Conservation (phyloP, 192 early-diverging fungal species). For the Mycoemilia scoparia region DNA sequence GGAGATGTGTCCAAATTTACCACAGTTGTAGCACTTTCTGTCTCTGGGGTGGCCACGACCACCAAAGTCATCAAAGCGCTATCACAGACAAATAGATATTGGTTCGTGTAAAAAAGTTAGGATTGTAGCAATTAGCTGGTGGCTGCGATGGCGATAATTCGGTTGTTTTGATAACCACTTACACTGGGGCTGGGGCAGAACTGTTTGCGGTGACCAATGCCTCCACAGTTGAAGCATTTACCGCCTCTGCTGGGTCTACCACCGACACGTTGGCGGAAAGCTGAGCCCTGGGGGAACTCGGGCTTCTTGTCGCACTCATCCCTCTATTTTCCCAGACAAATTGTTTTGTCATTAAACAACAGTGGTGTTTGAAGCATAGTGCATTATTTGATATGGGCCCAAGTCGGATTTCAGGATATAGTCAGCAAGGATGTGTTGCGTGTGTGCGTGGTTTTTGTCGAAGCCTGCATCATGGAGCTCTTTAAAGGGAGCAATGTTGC, state of each 20-base stretch:
- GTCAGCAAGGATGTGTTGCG: not conserved
- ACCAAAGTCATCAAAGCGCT: conserved; percentile 1
- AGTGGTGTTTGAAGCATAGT: conserved; percentile 2
- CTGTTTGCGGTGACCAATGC: conserved; percentile 13
- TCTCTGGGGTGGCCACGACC: too few relatives aligned
- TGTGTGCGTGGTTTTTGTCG: too few relatives aligned
- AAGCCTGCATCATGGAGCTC: too few relatives aligned
- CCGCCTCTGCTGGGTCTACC: conserved; percentile 19
- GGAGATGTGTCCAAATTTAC: conserved; percentile 23
- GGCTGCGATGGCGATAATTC: too few relatives aligned
- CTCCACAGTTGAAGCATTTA: conserved; percentile 25
- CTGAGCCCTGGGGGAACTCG: conserved; percentile 21
- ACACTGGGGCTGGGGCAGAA: conserved; percentile 12
- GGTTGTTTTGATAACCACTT: conserved; percentile 2
- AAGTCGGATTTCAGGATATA: conserved; percentile 27
- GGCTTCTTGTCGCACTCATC: conserved; percentile 4
- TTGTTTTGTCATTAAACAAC: not conserved
- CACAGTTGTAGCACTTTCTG: conserved; percentile 29
- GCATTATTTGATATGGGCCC: conserved; percentile 2
- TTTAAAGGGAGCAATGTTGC: too few relatives aligned
- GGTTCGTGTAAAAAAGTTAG: too few relatives aligned
- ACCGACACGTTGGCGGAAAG: conserved; percentile 26
- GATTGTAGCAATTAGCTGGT: too few relatives aligned
- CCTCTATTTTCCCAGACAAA: conserved; percentile 6
- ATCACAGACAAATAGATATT: too few relatives aligned